Conservation (phyloP, 345 rosid species). For the Dipteronia dyeriana region DNA sequence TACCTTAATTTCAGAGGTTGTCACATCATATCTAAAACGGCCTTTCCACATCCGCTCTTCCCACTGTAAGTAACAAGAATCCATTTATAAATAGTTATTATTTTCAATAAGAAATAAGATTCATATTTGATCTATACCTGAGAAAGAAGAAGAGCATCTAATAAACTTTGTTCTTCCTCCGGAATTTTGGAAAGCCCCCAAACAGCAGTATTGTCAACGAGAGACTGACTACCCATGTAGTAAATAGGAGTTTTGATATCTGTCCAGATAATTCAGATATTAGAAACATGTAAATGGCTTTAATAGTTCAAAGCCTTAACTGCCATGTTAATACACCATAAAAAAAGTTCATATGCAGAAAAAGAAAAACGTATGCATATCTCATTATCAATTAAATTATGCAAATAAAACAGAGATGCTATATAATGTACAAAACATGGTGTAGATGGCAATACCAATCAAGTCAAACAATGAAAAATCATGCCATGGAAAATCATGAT, state of each 20-base stretch:
- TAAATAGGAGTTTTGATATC: slow-evolving; percentile 32
- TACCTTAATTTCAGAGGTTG: slow-evolving; percentile 41
- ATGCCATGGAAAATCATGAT: too few species aligned
- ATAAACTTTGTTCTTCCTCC: slow-evolving; percentile 32
- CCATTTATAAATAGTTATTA: background rate
- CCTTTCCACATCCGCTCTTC: slow-evolving; percentile 39
- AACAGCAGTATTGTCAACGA: slow-evolving; percentile 12
- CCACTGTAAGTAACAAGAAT: slow-evolving; percentile 35
- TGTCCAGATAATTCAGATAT: slow-evolving; percentile 14
- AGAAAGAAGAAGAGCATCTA: slow-evolving; percentile 41
- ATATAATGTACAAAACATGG: background rate
- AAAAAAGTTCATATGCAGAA: background rate
- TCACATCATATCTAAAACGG: slow-evolving; percentile 33
- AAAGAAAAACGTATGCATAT: background rate
- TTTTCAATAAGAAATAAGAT: background rate
- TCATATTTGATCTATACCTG: slow-evolving; percentile 24
- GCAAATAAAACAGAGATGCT: background rate
- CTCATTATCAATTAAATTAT: background rate
- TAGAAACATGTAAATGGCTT: slow-evolving; percentile 2
- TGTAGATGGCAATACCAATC: background rate
- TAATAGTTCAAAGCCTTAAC: background rate
- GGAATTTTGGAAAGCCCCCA: slow-evolving; percentile 13
- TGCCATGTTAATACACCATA: background rate
- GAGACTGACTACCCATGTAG: slow-evolving; percentile 30
- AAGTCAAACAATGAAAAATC: too few species aligned